These are phyloP conservation scores for Daldinia childiae DNA, from an alignment of 495 filamentous ascomycete genomes.

Conservation along the genomic window DNA sequence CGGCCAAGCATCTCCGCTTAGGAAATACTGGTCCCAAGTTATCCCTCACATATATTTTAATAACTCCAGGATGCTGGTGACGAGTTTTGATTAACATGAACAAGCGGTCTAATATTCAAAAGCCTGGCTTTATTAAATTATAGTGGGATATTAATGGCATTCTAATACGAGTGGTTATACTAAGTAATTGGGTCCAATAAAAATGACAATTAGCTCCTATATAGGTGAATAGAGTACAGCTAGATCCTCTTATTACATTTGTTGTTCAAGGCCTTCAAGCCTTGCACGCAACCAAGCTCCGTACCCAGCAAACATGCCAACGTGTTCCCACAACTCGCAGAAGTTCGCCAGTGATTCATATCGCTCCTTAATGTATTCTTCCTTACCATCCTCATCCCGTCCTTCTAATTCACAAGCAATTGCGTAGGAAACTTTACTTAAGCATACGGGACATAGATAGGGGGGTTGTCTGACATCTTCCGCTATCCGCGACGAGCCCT, in stretches of 20 bases:
- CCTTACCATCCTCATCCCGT: conserved; percentile 48
- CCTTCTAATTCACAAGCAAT: conserved; percentile 31
- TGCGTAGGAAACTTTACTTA: conserved; percentile 60
- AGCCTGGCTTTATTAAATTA: no score
- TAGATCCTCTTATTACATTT: neutral
- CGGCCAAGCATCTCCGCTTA: neutral
- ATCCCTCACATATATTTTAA: neutral
- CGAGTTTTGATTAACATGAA: no score
- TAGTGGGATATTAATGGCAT: no score
- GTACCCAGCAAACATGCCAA: conserved; percentile 56
- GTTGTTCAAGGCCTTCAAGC: conserved; percentile 15
- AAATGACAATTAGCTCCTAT: no score
- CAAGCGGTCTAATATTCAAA: no score
- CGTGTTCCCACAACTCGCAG: conserved; percentile 52
- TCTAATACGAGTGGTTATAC: neutral
- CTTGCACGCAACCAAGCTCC: conserved; percentile 49
- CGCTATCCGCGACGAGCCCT: conserved; percentile 65
- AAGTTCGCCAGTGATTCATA: conserved; percentile 57
- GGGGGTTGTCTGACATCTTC: conserved; percentile 75
- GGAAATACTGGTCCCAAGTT: neutral
- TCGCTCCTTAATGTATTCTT: conserved; percentile 46
- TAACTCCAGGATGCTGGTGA: no score
- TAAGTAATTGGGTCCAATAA: neutral
- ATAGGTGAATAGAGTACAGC: neutral
- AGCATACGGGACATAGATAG: conserved; percentile 71